Evolutionary conservation across 208 protist genomes (phyloP), one percentile per base, ranked within the genome.

Genomic region (Leishmania braziliensis): DNA sequence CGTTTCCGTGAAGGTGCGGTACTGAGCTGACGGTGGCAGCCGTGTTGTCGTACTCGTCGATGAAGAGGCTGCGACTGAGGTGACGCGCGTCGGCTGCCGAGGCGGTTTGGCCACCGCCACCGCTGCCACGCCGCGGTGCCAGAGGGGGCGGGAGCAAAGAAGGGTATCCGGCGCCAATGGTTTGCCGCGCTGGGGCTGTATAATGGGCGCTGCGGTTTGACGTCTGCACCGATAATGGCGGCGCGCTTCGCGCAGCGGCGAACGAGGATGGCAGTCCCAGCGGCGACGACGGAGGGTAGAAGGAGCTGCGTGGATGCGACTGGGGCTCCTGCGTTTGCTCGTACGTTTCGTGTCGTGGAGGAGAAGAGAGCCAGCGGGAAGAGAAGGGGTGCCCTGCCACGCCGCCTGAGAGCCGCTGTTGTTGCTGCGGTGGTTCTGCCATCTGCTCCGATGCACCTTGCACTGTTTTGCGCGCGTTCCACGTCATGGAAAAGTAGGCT

Each of bases 21-120:
- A 29, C 62, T 39, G 62, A 68, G 62, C 62, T 16, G 62, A 29
- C 29, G 6, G 62, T 36, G 29, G 5, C 29, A 39, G 62, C 80
- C 2, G 33, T 23, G 76, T 90, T 89, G 65, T 85, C 70, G 86
- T 93, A 92, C 76, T 95, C 91, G 79, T 92, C 86, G 50, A 91
- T 90, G 78, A 75, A 89, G 26, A 89, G 75, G 26, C 51, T 60
- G 0, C 70, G 51, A 29, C 23, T 53, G 2, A 54, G 36, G 60
- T 54, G 26, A 50, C 75, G 36, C 26, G 60, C 51, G n/a, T 77
- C 33, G 46, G 16, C 46, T 50, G 46, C 33, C 36, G 14, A 9
- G 33, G 65, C 12, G 65, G 39, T 6, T 63, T 6, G 58, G 58
- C 29, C 62, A 68, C 62, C 62, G 8, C 68, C 43, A 51, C 39